Percentiles rank a stretch among this genome's conserved stretches.
Evolutionary conservation across 1,284 basidiomycete genomes (phyloP).

Genomic region (Amylostereum chailletii): DNA sequence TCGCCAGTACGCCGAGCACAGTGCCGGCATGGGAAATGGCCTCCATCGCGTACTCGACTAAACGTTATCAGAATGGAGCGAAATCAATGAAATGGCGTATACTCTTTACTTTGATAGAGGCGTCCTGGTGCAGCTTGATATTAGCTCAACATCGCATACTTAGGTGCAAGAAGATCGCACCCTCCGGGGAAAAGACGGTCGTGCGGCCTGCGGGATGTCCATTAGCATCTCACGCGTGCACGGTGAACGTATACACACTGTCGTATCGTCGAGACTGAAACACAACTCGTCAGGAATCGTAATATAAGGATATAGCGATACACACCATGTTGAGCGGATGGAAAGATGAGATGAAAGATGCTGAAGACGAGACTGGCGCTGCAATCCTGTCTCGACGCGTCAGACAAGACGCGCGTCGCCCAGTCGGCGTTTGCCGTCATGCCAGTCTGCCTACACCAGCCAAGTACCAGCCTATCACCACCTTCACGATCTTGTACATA

Average conservation of each 20-base stretch:
- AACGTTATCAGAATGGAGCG: slow-evolving; percentile 10
- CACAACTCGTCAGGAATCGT: neutral
- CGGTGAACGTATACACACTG: slow-evolving; percentile 42
- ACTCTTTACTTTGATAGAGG: slow-evolving; percentile 75
- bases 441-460: too few species aligned
- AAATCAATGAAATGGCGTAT: neutral
- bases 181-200: slow-evolving; percentile 94
- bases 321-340: neutral
- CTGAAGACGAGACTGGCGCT: too few species aligned
- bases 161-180: slow-evolving; percentile 33
- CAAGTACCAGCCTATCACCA: too few species aligned
- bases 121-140: slow-evolving; percentile 45
- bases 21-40: slow-evolving; percentile 97
- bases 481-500: too few species aligned
- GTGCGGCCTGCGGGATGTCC: slow-evolving; percentile 58
- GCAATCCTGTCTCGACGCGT: too few species aligned
- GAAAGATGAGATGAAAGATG: too few species aligned
- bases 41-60: slow-evolving; percentile 99
- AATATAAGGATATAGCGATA: neutral
- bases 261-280: slow-evolving; percentile 81
- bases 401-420: too few species aligned
- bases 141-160: neutral
- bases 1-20: slow-evolving; percentile 90
- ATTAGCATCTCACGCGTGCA: slow-evolving; percentile 3
- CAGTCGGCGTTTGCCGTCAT: too few species aligned